Evolutionary conservation across 352 stramenopile species (phyloP).

Genomic region (Phytopythium mirpurense): DNA sequence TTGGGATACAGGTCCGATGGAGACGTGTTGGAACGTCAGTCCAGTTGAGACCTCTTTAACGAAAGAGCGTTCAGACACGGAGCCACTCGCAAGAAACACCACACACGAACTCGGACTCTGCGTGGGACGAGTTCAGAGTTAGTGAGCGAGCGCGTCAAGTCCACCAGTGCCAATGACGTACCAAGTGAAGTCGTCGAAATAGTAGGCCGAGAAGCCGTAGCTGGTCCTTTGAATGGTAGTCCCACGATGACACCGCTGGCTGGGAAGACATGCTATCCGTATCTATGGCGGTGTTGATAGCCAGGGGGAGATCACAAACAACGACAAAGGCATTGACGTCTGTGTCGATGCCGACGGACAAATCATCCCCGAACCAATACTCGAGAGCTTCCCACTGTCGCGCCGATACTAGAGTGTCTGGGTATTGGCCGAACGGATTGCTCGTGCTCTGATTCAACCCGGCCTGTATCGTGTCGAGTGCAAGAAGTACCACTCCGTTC

Average conservation of each 20-base stretch:
- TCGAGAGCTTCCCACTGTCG: conserved; percentile 33
- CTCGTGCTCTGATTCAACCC: conserved; percentile 13
- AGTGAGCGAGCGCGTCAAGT: neutral
- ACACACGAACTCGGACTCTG: conserved; percentile 36
- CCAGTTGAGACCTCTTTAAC: conserved; percentile 25
- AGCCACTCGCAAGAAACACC: conserved; percentile 36
- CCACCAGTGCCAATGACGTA: too few species aligned
- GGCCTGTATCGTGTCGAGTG: conserved; percentile 38
- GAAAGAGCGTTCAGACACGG: conserved; percentile 20
- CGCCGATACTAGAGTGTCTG: conserved; percentile 21
- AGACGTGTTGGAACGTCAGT: conserved; percentile 40
- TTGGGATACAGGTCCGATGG: conserved; percentile 35
- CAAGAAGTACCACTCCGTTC: conserved; percentile 19
- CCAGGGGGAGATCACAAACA: conserved; percentile 49
- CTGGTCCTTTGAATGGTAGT: conserved; percentile 32
- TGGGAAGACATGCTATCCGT: conserved; percentile 12
- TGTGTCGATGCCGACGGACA: neutral
- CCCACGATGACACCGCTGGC: conserved; percentile 23
- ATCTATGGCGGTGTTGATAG: conserved; percentile 5
- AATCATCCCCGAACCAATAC: conserved; percentile 12
- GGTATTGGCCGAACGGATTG: conserved; percentile 20
- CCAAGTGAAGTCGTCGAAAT: conserved; percentile 26
- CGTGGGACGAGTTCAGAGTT: too few species aligned
- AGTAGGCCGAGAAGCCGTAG: conserved; percentile 28
- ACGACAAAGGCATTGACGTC: conserved; percentile 28